phyloP scores from a whole-genome alignment of 768 basidiomycete genomes.

The Xerocomellus amylosporus region DNA sequence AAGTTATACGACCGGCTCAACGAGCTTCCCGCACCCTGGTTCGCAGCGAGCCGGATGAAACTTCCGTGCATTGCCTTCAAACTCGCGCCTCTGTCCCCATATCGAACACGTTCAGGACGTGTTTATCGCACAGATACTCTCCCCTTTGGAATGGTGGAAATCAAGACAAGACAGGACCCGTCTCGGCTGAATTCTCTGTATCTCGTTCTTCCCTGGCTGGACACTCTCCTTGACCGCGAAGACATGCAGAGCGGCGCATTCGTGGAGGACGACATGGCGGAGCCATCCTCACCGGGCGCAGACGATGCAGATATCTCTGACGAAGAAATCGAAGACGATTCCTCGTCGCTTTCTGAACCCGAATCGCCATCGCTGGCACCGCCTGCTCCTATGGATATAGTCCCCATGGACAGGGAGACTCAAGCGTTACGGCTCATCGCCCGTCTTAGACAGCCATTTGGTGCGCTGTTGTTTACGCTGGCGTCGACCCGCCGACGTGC shows the following conservation, averaged over 20 bases:
- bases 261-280: background rate
- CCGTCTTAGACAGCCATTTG: background rate
- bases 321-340: background rate
- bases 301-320: background rate
- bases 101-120: background rate
- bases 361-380: background rate
- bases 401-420: background rate
- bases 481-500: background rate
- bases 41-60: slow-evolving; percentile 3
- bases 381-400: background rate
- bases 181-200: background rate
- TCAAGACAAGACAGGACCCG: background rate
- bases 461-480: background rate
- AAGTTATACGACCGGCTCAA: background rate
- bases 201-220: slow-evolving; percentile 1
- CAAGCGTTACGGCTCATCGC: background rate
- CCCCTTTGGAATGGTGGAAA: background rate
- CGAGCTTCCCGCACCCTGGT: background rate
- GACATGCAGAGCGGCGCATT: background rate
- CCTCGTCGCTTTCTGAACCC: background rate
- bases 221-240: background rate
- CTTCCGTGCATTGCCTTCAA: background rate
- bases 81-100: background rate
- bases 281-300: background rate
- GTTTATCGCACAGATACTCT: background rate